Percentiles rank a stretch among this genome's conserved stretches.
Evolutionary conservation across 345 rosid species (phyloP).

Genomic region (Sonneratia alba): DNA sequence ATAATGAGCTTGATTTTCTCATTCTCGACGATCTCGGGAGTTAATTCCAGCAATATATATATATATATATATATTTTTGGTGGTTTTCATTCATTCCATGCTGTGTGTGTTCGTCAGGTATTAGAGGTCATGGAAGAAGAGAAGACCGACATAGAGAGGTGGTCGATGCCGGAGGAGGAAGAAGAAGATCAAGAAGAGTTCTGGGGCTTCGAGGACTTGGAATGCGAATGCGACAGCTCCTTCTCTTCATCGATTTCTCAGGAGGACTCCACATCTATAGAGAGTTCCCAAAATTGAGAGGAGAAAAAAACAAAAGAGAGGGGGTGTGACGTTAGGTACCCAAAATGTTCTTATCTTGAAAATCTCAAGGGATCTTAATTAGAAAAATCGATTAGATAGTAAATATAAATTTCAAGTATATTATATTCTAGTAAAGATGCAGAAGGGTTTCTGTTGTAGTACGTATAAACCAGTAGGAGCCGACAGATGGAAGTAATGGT

Average conservation of each 20-base stretch:
- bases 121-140: slow-evolving; percentile 54
- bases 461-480: too few species aligned
- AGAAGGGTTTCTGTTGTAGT: background rate
- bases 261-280: slow-evolving; percentile 47
- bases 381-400: background rate
- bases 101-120: slow-evolving; percentile 33
- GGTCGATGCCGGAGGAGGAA: slow-evolving; percentile 78
- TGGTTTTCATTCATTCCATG: background rate
- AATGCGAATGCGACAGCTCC: slow-evolving; percentile 46
- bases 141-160: slow-evolving; percentile 50
- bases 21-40: too few species aligned
- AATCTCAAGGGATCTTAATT: background rate
- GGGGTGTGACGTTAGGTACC: background rate
- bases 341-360: background rate
- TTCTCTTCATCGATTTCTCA: slow-evolving; percentile 42
- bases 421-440: background rate
- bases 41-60: too few species aligned
- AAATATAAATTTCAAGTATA: background rate
- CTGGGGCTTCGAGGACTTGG: slow-evolving; percentile 92
- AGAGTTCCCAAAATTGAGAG: slow-evolving; percentile 23
- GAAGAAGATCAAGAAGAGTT: slow-evolving; percentile 58
- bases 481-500: background rate
- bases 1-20: background rate
- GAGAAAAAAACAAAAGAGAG: background rate
- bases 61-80: background rate